A percentile compares a stretch with the other conserved stretches of the same genome.
Conservation (phyloP, 1,284 basidiomycete genomes). For the Sporisorium iseilematis-ciliati region DNA sequence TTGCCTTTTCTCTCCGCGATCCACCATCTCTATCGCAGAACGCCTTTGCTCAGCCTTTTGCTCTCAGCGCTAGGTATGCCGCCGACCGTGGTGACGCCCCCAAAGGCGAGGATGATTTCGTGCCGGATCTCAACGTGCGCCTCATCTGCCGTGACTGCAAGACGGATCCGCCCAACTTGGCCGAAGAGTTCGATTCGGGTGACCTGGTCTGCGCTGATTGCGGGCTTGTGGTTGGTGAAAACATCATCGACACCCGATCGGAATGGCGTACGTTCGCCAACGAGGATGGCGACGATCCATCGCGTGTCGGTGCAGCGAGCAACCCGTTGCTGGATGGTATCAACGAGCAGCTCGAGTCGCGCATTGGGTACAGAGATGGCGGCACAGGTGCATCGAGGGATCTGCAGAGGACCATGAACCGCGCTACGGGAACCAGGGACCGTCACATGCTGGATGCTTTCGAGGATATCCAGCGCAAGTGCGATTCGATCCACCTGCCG, state of each 20-base stretch:
- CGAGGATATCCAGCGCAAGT: constrained; percentile 90
- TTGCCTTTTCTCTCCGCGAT: constrained; percentile 6
- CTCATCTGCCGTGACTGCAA: constrained; percentile 86
- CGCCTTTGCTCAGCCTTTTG: constrained; percentile 60
- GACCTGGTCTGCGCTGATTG: constrained; percentile 97
- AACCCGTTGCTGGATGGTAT: constrained; percentile 91
- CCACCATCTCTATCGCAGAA: constrained; percentile 21
- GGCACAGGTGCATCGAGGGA: constrained; percentile 91
- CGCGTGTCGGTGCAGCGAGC: constrained; percentile 96
- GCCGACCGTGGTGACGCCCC: constrained; percentile 59
- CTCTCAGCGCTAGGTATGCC: constrained; percentile 62
- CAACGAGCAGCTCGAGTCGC: constrained; percentile 91
- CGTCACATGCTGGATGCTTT: constrained; percentile 88
- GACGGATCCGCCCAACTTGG: constrained; percentile 89
- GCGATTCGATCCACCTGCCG: constrained; percentile 92
- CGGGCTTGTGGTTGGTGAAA: constrained; percentile 93
- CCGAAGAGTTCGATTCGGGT: constrained; percentile 97
- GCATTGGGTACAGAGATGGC: constrained; percentile 93
- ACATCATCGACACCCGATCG: constrained; percentile 96
- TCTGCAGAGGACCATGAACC: constrained; percentile 88
- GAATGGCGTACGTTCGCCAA: constrained; percentile 99
- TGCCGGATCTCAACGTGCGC: constrained; percentile 64
- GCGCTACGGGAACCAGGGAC: constrained; percentile 78
- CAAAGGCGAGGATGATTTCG: constrained; percentile 60
- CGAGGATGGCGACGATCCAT: constrained; percentile 95